phyloP scores from a whole-genome alignment of 768 basidiomycete genomes.

The Boletus fagicola region DNA sequence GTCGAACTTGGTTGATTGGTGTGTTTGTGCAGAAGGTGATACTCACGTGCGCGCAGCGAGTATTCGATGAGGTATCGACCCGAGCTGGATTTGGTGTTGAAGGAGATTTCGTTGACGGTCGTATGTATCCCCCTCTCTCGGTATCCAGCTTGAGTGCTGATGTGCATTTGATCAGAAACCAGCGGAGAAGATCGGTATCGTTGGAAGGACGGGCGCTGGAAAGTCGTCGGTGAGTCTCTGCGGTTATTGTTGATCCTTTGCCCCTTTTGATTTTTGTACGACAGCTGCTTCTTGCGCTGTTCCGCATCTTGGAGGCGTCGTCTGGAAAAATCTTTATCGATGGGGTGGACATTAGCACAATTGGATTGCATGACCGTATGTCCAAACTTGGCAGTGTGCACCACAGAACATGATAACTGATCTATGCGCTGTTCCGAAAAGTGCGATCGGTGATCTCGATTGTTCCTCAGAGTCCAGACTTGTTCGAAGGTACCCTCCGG shows the following conservation, averaged over 20 bases:
- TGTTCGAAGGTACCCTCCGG: slow-evolving; percentile 72
- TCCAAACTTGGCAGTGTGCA: not conserved
- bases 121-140: slow-evolving; percentile 35
- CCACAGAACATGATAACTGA: not conserved
- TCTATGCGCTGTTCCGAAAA: not conserved
- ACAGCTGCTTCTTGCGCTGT: slow-evolving; percentile 65
- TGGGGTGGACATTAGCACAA: slow-evolving; percentile 68
- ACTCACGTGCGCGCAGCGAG: slow-evolving; percentile 37
- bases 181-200: slow-evolving; percentile 87
- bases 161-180: slow-evolving; percentile 48
- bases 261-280: not conserved
- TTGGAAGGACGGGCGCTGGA: slow-evolving; percentile 78
- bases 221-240: slow-evolving; percentile 62
- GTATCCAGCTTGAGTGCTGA: slow-evolving; percentile 2
- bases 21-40: not conserved
- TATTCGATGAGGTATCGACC: slow-evolving; percentile 80
- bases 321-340: slow-evolving; percentile 71
- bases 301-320: slow-evolving; percentile 73
- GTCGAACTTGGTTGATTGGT: slow-evolving; percentile 19
- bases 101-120: slow-evolving; percentile 66
- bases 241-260: not conserved
- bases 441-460: slow-evolving; percentile 81
- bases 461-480: slow-evolving; percentile 75
- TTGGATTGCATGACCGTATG: slow-evolving; percentile 64
- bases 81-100: slow-evolving; percentile 78